Conservation (phyloP, 169 alveolate genomes). For the Plasmodium reichenowi region DNA sequence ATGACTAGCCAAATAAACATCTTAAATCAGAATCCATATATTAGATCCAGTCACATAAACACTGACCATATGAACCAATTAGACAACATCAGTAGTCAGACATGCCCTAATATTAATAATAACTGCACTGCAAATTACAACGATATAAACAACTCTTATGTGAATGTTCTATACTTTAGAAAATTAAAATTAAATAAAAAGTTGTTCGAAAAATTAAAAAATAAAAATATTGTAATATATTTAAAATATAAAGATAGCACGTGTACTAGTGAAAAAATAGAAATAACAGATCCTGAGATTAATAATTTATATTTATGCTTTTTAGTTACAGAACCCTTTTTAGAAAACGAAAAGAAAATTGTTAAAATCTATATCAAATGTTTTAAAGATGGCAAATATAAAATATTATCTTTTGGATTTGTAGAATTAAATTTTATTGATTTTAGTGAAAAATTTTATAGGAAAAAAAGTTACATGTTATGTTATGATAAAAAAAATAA, state of each 20-base stretch:
- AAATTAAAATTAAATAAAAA: slow-evolving; percentile 61
- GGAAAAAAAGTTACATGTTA: slow-evolving; percentile 70
- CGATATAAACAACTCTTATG: slow-evolving; percentile 28
- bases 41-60: too few relatives aligned
- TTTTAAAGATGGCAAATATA: slow-evolving; percentile 68
- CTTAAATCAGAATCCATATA: too few relatives aligned
- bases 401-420: slow-evolving; percentile 69
- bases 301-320: slow-evolving; percentile 51
- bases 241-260: slow-evolving; percentile 61
- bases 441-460: slow-evolving; percentile 63
- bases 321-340: slow-evolving; percentile 52
- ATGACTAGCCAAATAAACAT: too few relatives aligned
- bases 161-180: slow-evolving; percentile 48
- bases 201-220: slow-evolving; percentile 59
- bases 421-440: slow-evolving; percentile 37
- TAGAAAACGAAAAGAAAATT: slow-evolving; percentile 52
- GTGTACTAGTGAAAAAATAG: slow-evolving; percentile 62
- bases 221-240: slow-evolving; percentile 59
- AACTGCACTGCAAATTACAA: neutral
- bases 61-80: too few relatives aligned
- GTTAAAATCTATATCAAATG: slow-evolving; percentile 65
- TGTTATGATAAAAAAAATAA: slow-evolving; percentile 70
- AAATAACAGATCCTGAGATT: slow-evolving; percentile 39
- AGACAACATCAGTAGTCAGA: too few relatives aligned
- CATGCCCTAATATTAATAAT: neutral